These are phyloP conservation scores for Xylaria sp. DNA, from an alignment of 2,329 filamentous ascomycete genomes.

Conservation along the genomic window DNA sequence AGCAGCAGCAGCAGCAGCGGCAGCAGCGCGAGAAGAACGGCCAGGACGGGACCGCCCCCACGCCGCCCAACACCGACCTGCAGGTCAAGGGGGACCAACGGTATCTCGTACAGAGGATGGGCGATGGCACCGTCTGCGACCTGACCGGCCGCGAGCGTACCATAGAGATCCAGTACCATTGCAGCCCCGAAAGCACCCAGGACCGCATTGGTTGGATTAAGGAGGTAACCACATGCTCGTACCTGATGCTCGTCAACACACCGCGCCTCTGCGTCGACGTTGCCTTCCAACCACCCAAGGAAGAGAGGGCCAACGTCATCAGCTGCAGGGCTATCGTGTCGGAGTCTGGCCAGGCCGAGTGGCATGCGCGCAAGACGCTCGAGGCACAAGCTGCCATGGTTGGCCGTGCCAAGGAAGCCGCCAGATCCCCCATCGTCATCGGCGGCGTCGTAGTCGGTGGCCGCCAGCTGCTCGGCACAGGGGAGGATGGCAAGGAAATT, in stretches of 20 bases:
- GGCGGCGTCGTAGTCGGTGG: slow-evolving; percentile 66
- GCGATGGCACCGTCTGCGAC: slow-evolving; percentile 85
- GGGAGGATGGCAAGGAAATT: slow-evolving; percentile 60
- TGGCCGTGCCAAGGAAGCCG: slow-evolving; percentile 43
- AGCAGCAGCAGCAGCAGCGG: slow-evolving; percentile 28
- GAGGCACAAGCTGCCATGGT: slow-evolving; percentile 54
- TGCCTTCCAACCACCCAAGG: slow-evolving; percentile 84
- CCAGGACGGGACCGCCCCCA: slow-evolving; percentile 34
- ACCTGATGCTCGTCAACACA: slow-evolving; percentile 92
- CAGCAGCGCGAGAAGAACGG: slow-evolving; percentile 35
- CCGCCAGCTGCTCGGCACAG: slow-evolving; percentile 59
- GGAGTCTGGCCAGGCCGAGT: slow-evolving; percentile 60
- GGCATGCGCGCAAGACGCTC: slow-evolving; percentile 52
- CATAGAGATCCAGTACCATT: slow-evolving; percentile 85
- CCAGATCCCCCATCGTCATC: slow-evolving; percentile 53
- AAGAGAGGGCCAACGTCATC: slow-evolving; percentile 80
- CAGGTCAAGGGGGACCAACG: slow-evolving; percentile 85
- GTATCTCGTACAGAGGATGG: slow-evolving; percentile 85
- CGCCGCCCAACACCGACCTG: slow-evolving; percentile 69
- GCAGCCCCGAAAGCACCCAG: slow-evolving; percentile 76
- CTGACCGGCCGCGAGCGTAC: slow-evolving; percentile 83
- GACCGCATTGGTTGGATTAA: slow-evolving; percentile 93
- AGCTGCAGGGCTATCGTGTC: slow-evolving; percentile 77
- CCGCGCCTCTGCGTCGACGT: slow-evolving; percentile 88
- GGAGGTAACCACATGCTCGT: slow-evolving; percentile 89